Conservation (phyloP, 257 asterid genomes). For the Capsicum chinense region DNA sequence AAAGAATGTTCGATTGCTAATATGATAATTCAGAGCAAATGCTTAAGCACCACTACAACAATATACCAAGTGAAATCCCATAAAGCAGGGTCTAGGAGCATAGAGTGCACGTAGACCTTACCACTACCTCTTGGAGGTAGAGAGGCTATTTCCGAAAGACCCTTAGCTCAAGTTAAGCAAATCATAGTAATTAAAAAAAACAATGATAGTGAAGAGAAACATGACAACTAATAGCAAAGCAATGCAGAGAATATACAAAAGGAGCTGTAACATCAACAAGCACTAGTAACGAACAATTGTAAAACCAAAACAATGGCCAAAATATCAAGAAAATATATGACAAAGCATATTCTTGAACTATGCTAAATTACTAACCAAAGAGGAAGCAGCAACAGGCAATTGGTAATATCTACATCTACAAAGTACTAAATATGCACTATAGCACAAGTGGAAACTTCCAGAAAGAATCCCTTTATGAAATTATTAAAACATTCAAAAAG, state of each 20-base stretch:
- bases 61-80: not conserved
- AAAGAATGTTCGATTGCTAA: not conserved
- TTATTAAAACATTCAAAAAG: not conserved
- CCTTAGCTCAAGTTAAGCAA: too few relatives aligned
- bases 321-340: not conserved
- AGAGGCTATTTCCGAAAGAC: not conserved
- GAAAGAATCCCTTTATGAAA: slow-evolving; percentile 24
- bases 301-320: not conserved
- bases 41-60: not conserved
- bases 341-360: not conserved
- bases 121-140: not conserved
- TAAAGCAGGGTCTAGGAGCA: not conserved
- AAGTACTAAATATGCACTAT: not conserved
- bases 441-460: slow-evolving; percentile 38
- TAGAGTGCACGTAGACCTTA: not conserved
- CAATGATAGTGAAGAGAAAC: too few relatives aligned
- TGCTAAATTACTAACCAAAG: not conserved
- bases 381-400: not conserved
- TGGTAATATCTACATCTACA: slow-evolving; percentile 11
- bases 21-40: not conserved
- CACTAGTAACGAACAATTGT: not conserved
- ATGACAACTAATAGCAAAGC: too few relatives aligned
- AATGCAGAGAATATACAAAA: too few relatives aligned
- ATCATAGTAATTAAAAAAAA: too few relatives aligned
- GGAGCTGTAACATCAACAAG: too few relatives aligned